Evolutionary conservation across 495 filamentous ascomycete genomes (phyloP).

Genomic region (Aspergillus bridgeri): DNA sequence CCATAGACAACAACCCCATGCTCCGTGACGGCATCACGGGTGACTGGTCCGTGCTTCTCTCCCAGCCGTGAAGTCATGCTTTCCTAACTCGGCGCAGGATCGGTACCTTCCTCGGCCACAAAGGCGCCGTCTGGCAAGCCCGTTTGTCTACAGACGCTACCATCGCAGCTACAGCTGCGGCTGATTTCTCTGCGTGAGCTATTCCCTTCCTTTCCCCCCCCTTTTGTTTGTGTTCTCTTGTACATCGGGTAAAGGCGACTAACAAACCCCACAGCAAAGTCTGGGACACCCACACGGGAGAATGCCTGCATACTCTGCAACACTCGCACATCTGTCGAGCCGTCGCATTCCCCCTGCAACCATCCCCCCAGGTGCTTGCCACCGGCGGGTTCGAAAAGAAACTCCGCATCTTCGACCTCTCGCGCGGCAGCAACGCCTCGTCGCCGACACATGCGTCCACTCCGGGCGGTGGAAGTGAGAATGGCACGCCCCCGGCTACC

Average conservation of each 20-base stretch:
- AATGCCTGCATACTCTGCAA: constrained; percentile 80
- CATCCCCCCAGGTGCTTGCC: constrained; percentile 74
- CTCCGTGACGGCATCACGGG: constrained; percentile 94
- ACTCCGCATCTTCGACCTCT: constrained; percentile 88
- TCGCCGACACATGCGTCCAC: constrained; percentile 33
- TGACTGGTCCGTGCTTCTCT: constrained; percentile 66
- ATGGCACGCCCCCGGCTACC: constrained; percentile 39
- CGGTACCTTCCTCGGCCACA: constrained; percentile 95
- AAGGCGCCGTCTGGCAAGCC: constrained; percentile 95
- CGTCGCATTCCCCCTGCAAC: constrained; percentile 75
- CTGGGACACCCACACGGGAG: constrained; percentile 94
- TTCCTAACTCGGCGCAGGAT: constrained; percentile 59
- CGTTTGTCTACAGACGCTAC: constrained; percentile 83
- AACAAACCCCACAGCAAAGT: constrained; percentile 61
- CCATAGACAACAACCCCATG: constrained; percentile 91
- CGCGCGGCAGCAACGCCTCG: constrained; percentile 44
- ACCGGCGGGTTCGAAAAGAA: constrained; percentile 97
- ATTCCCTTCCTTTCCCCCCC: constrained; percentile 4
- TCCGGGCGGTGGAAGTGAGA: constrained; percentile 24
- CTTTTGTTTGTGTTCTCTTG: not conserved
- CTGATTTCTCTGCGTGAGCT: constrained; percentile 92
- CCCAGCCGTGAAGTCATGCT: not conserved
- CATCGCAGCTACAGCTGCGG: constrained; percentile 86
- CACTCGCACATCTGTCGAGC: constrained; percentile 95
- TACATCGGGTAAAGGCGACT: not conserved